A percentile compares a stretch with the other conserved stretches of the same genome.
Evolutionary conservation across 1,139 yeast species (phyloP).

Genomic region (Zygoascus meyerae): DNA sequence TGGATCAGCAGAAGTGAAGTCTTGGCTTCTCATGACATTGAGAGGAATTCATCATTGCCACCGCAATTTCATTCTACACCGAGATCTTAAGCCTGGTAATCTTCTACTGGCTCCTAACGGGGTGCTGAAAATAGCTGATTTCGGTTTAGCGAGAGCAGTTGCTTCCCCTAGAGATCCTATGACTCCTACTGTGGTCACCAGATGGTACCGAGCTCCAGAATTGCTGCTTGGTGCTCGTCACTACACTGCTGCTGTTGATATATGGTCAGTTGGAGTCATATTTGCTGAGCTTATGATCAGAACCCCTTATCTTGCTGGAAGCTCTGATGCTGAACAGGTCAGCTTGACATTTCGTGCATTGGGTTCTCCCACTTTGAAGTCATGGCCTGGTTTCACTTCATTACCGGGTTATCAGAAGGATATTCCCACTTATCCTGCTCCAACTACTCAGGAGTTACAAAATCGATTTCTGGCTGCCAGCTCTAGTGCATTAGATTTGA

Average conservation of each 20-base stretch:
- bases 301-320: slow-evolving; percentile 91
- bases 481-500: slow-evolving; percentile 71
- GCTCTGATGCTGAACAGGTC: slow-evolving; percentile 81
- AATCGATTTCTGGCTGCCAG: slow-evolving; percentile 89
- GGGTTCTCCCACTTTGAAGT: slow-evolving; percentile 90
- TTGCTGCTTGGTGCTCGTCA: slow-evolving; percentile 81
- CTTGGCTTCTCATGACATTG: slow-evolving; percentile 91
- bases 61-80: slow-evolving; percentile 78
- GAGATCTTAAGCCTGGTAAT: slow-evolving; percentile 55
- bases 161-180: slow-evolving; percentile 71
- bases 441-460: slow-evolving; percentile 74
- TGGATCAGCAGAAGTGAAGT: slow-evolving; percentile 80
- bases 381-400: slow-evolving; percentile 85
- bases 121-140: slow-evolving; percentile 88
- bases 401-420: slow-evolving; percentile 58
- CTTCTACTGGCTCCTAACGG: slow-evolving; percentile 82
- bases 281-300: slow-evolving; percentile 94
- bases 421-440: slow-evolving; percentile 57
- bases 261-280: slow-evolving; percentile 95
- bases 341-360: slow-evolving; percentile 88
- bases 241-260: slow-evolving; percentile 81
- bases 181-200: slow-evolving; percentile 90
- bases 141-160: slow-evolving; percentile 84
- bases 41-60: slow-evolving; percentile 96
- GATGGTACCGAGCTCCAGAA: slow-evolving; percentile 98